A percentile compares a stretch with the other conserved stretches of the same genome.
Conservation (phyloP, 148 eudicot species). For the Oxyria digyna region DNA sequence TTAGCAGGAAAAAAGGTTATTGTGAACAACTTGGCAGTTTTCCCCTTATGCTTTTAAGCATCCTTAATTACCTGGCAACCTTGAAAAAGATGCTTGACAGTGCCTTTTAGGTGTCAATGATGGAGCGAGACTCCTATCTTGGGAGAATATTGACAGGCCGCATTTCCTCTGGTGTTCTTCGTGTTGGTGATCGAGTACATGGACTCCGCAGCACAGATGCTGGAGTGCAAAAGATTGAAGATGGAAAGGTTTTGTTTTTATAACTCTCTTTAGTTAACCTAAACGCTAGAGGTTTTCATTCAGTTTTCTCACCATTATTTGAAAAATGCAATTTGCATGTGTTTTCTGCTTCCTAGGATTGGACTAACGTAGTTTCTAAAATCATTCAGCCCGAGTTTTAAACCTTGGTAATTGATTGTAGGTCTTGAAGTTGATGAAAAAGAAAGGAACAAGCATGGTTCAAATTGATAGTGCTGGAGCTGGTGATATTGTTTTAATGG, state of each 20-base stretch:
- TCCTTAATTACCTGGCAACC: constrained; percentile 11
- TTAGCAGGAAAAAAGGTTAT: background rate
- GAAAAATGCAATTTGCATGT: background rate
- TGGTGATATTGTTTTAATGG: constrained; percentile 92
- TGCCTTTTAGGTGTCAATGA: constrained; percentile 91
- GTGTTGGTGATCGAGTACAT: constrained; percentile 84
- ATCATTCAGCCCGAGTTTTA: background rate
- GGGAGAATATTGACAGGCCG: constrained; percentile 95
- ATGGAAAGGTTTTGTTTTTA: constrained; percentile 63
- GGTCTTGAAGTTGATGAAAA: constrained; percentile 86
- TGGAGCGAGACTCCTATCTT: constrained; percentile 83
- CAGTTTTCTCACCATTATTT: background rate
- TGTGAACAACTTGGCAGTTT: background rate
- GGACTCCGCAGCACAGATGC: constrained; percentile 60
- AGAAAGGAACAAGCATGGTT: constrained; percentile 65
- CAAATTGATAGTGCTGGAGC: constrained; percentile 85
- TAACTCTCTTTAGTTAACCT: background rate
- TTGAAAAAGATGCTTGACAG: constrained; percentile 52
- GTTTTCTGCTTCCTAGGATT: background rate
- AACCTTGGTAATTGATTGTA: constrained; percentile 17
- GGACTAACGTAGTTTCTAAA: background rate
- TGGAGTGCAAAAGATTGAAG: constrained; percentile 75
- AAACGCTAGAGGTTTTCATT: background rate
- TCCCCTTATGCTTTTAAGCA: background rate
- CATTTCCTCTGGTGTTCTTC: constrained; percentile 58